These are phyloP conservation scores for Paramecium sonneborni DNA, from an alignment of 73 alveolate species.

Conservation along the genomic window DNA sequence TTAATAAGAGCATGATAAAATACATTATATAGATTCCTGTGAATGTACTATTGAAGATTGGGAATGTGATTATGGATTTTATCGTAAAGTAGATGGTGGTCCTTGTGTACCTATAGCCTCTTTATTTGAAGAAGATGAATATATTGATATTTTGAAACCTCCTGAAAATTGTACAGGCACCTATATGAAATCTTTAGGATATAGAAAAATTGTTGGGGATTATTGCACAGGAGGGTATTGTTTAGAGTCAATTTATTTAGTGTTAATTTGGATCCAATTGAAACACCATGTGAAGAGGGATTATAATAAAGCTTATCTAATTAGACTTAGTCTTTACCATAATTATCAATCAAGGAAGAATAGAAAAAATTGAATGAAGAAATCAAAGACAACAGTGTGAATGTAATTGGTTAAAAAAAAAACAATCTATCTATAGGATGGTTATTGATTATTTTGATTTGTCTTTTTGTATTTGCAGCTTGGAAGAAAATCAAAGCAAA, in stretches of 20 bases:
- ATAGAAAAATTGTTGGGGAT: slow-evolving; percentile 93
- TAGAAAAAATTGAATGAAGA: background rate
- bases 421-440: background rate
- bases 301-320: background rate
- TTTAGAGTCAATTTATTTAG: background rate
- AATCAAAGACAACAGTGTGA: background rate
- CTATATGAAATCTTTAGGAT: slow-evolving; percentile 80
- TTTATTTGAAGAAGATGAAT: slow-evolving; percentile 41
- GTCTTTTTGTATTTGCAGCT: background rate
- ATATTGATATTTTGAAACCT: slow-evolving; percentile 65
- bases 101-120: slow-evolving; percentile 66
- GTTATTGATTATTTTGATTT: background rate
- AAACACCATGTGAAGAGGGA: background rate
- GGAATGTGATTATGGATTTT: slow-evolving; percentile 94
- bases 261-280: background rate
- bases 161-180: slow-evolving; percentile 58
- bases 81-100: slow-evolving; percentile 69
- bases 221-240: slow-evolving; percentile 88
- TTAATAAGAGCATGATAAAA: slow-evolving; percentile 78
- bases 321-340: background rate
- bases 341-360: background rate
- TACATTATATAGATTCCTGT: slow-evolving; percentile 72
- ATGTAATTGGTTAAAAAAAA: background rate
- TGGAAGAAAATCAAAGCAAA: background rate
- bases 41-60: slow-evolving; percentile 93